phyloP scores from a whole-genome alignment of 1,139 yeast genomes.

The Casaregolazyma lundiana region DNA sequence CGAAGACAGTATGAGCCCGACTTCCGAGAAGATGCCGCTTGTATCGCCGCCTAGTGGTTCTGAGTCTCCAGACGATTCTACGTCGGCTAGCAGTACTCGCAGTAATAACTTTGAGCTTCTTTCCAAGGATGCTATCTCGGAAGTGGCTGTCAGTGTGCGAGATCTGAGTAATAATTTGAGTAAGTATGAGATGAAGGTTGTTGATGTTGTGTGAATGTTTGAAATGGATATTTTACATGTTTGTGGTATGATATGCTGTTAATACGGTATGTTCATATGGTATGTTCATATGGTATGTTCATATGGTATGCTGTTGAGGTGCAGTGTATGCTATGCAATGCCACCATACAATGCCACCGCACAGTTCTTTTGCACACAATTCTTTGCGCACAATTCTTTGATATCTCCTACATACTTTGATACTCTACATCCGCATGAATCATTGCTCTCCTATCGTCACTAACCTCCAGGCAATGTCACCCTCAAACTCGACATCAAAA shows the following conservation, averaged over 20 bases:
- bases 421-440: background rate
- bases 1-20: conserved; percentile 7
- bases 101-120: conserved; percentile 18
- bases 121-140: conserved; percentile 37
- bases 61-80: conserved; percentile 3
- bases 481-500: conserved; percentile 54
- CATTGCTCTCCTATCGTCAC: background rate
- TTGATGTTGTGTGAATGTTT: conserved; percentile 3
- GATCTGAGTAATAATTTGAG: conserved; percentile 37
- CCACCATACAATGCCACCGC: too few species aligned
- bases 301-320: too few species aligned
- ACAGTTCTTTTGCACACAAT: too few species aligned
- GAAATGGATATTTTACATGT: background rate
- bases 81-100: conserved; percentile 11
- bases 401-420: background rate
- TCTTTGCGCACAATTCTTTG: background rate
- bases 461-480: conserved; percentile 32
- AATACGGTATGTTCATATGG: too few species aligned
- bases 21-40: conserved; percentile 1
- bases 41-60: conserved; percentile 10
- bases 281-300: too few species aligned
- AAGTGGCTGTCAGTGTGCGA: conserved; percentile 39
- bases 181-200: conserved; percentile 13
- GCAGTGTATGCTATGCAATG: too few species aligned
- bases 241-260: too few species aligned